Evolutionary conservation across 179 eudicot genomes (phyloP), one percentile per base, ranked within the genome.

Genomic region (Carnegiea gigantea): DNA sequence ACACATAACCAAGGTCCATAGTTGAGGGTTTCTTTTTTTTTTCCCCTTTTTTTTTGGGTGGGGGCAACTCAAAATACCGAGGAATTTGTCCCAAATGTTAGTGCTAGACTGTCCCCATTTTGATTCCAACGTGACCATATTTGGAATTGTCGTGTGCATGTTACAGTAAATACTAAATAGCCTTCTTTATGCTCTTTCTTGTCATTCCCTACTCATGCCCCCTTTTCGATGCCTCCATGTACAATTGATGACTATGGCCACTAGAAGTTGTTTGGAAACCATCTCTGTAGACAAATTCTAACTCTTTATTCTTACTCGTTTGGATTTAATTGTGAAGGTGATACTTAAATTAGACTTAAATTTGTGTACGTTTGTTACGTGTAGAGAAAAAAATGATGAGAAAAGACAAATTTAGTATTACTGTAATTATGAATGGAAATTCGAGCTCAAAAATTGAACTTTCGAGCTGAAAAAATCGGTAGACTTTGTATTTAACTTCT

Each of bases 51-150:
- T 62, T 62, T 51, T 5, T 5, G 44, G 44, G 62, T 57, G 68
- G 68, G 68, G 68, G 30, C 62, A 57, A 57, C 62, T 15, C n/a
- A 18, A 57, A 57, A 67, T 70, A 70, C 43, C n/a, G 36, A 18
- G 20, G 73, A 70, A 70, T 70, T 70, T 70, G 73, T 70, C 73
- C 73, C 73, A 70, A 70, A 20, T 70, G 15, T 1, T 68, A 70
- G 73, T 36, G 73, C 10, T 70, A 1, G 7, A 30, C 0, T 70
- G 73, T 70, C 73, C 73, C 73, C 73, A 70, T 36, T 70, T 30
- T 9, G 44, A 70, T 70, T 70, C 73, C 46, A 70, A 70, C 44
- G n/a, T 36, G 33, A 33, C 73, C 46, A 15, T 70, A 4, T 36
- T 70, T 33, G 46, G n/a, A 6, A 36, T 36, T 70, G 73, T 70